Evolutionary conservation across 495 filamentous ascomycete species (phyloP).

Genomic region (Penicillium bialowiezense): DNA sequence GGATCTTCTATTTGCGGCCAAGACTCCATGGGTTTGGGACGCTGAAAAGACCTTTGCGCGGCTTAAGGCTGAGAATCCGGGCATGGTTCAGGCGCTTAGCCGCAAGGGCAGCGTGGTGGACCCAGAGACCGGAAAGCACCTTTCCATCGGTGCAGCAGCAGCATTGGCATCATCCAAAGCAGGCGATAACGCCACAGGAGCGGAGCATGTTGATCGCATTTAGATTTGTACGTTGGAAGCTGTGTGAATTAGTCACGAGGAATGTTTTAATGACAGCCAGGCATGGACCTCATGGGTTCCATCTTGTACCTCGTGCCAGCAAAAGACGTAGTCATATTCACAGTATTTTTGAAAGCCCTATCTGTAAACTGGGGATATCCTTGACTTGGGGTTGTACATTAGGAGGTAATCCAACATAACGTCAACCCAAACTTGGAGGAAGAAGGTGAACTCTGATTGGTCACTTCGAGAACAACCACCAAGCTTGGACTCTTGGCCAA

Average conservation of each 20-base stretch:
- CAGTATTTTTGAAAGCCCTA: no score
- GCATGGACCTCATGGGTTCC: no score
- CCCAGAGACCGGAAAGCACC: slow-evolving; percentile 38
- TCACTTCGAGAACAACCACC: slow-evolving; percentile 25
- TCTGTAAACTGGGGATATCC: no score
- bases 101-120: slow-evolving; percentile 49
- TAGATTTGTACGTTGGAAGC: slow-evolving; percentile 1
- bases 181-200: slow-evolving; percentile 9
- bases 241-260: neutral
- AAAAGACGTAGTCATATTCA: no score
- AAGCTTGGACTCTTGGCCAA: no score
- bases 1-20: slow-evolving; percentile 61
- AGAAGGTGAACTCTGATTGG: slow-evolving; percentile 24
- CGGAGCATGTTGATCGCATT: slow-evolving; percentile 28
- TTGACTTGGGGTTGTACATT: no score
- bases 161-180: slow-evolving; percentile 8
- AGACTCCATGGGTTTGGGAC: slow-evolving; percentile 61
- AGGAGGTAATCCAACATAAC: no score
- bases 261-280: neutral
- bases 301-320: no score
- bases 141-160: slow-evolving; percentile 12
- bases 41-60: slow-evolving; percentile 57
- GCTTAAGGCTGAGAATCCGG: slow-evolving; percentile 53
- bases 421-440: no score
- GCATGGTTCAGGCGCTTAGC: slow-evolving; percentile 40